A percentile compares a stretch with the other conserved stretches of the same genome.
Conservation (phyloP, 805 yeast genomes). For the Candida palmyrensis region DNA sequence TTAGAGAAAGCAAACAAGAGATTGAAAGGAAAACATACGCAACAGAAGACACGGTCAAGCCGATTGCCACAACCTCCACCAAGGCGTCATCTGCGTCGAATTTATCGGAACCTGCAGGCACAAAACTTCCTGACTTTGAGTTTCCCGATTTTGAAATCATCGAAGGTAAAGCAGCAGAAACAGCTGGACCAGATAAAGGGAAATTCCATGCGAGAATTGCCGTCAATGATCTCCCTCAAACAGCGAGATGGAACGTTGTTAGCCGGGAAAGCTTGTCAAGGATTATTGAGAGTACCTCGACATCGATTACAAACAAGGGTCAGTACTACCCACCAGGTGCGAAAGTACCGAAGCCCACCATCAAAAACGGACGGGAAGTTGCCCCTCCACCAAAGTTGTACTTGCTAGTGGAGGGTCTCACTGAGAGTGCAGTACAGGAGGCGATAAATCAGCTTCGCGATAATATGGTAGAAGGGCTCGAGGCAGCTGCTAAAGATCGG, state of each 20-base stretch:
- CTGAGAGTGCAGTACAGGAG: constrained; percentile 49
- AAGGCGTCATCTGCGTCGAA: not conserved
- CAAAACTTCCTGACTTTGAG: constrained; percentile 11
- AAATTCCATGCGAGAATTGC: constrained; percentile 62
- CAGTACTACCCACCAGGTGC: constrained; percentile 46
- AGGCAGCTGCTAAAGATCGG: constrained; percentile 37
- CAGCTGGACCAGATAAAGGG: constrained; percentile 50
- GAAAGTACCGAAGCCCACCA: constrained; percentile 47
- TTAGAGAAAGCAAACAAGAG: constrained; percentile 46
- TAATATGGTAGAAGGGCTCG: constrained; percentile 52
- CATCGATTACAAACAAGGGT: constrained; percentile 81
- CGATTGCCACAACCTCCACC: not conserved
- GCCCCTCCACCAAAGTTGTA: constrained; percentile 69
- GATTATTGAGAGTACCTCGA: constrained; percentile 65
- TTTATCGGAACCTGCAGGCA: constrained; percentile 2
- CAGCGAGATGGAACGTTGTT: constrained; percentile 72
- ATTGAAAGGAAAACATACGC: constrained; percentile 48
- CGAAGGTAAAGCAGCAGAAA: constrained; percentile 49
- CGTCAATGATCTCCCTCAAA: constrained; percentile 82
- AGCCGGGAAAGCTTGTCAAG: constrained; percentile 58
- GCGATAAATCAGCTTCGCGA: constrained; percentile 57
- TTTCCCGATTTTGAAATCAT: constrained; percentile 44
- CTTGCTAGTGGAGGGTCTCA: constrained; percentile 70
- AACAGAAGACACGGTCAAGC: constrained; percentile 23
- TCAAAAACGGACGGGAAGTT: constrained; percentile 40